Percentiles rank a stretch among this genome's conserved stretches.
phyloP scores from a whole-genome alignment of 169 alveolate genomes.

The Miamiensis avidus region DNA sequence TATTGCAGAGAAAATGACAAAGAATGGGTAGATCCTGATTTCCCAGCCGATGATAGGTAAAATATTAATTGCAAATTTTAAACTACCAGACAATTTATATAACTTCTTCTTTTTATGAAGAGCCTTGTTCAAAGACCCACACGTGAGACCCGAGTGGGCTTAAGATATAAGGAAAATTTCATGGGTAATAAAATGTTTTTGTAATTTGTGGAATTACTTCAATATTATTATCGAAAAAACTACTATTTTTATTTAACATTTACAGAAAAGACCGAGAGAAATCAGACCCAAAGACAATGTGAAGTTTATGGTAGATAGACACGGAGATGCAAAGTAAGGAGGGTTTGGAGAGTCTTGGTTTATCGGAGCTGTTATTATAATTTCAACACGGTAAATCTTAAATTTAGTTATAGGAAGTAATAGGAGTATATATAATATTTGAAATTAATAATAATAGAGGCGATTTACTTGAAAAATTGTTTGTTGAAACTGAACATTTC shows the following conservation, averaged over 20 bases:
- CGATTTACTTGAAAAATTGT: slow-evolving; percentile 74
- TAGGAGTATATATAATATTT: slow-evolving; percentile 5
- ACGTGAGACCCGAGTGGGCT: slow-evolving; percentile 70
- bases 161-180: slow-evolving; percentile 57
- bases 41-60: slow-evolving; percentile 17
- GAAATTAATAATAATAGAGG: slow-evolving; percentile 42
- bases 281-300: slow-evolving; percentile 70
- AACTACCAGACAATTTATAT: not conserved
- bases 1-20: slow-evolving; percentile 4
- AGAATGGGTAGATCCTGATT: slow-evolving; percentile 26
- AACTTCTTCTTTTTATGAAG: not conserved
- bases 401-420: slow-evolving; percentile 46
- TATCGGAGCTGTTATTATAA: slow-evolving; percentile 72
- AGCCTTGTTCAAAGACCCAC: slow-evolving; percentile 63
- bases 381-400: slow-evolving; percentile 48
- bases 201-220: not conserved
- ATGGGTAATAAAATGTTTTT: slow-evolving; percentile 40
- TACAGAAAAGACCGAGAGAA: slow-evolving; percentile 69
- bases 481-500: slow-evolving; percentile 69
- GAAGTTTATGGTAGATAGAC: slow-evolving; percentile 52
- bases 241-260: too few relatives aligned
- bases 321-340: slow-evolving; percentile 83
- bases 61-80: too few relatives aligned
- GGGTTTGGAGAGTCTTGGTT: slow-evolving; percentile 84
- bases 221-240: too few relatives aligned